Evolutionary conservation across 2,329 filamentous ascomycete species (phyloP), one percentile per base, ranked within the genome.

Genomic region (Claviceps humidiphila): DNA sequence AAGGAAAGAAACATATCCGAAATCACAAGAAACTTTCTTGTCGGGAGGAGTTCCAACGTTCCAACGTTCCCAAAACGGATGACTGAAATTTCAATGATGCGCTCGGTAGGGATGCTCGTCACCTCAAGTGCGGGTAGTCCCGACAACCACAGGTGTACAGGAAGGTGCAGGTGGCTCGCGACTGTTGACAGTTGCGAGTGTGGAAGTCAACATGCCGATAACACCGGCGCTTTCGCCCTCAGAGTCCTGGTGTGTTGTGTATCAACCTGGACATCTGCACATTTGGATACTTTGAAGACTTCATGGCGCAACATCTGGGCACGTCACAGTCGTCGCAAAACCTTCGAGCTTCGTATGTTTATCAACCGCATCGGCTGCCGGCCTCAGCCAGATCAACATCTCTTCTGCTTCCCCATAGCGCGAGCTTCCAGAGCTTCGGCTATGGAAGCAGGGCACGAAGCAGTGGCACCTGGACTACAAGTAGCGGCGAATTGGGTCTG

Each of bases 391-490:
- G 63, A 53, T 61, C 56, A 9, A 47, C 58, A 3, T 64, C 63
- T 1, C 51, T 64, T 4, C 45, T 55, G 2, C 58, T 60, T 8
- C 59, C 64, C 1, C 63, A 63, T 43, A 60, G 56, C 47, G 53
- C 58, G 11, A 61, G 58, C 14, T 42, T 61, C 13, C 61, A 64
- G 39, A 60, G 60, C 50, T 49, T 60, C 14, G 54, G 52, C 24
- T 54, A 54, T 17, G 56, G 56, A 17, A 51, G 56, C 20, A 61
- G 57, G 24, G 58, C 67, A 49, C 64, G 62, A 50, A 75, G 68
- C 56, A 80, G 75, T 60, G 74, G 71, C 43, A 81, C 76, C 3
- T 82, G 80, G 80, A 74, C 76, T 0, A 75, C 76, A 17, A 77
- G 75, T 43, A 78, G 74, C 52, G 74, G 73, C 41, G 76, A 76